Percentiles rank a stretch among this genome's conserved stretches.
phyloP scores from a whole-genome alignment of 495 filamentous ascomycete species.

The Penicillium desertorum region DNA sequence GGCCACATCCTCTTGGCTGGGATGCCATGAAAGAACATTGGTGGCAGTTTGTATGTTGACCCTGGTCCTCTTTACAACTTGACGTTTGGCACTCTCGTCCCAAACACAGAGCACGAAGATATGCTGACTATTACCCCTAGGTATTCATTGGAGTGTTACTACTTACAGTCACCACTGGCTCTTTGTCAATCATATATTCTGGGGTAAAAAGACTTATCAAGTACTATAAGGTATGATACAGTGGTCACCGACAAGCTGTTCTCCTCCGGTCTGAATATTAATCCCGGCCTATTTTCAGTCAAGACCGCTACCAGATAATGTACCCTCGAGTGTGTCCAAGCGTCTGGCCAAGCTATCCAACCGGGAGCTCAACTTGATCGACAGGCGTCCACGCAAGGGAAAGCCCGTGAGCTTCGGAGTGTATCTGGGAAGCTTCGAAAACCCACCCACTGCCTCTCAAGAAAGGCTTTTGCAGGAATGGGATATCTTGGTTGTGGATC shows the following conservation, averaged over 20 bases:
- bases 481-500: conserved; percentile 51
- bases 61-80: conserved; percentile 10
- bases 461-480: conserved; percentile 40
- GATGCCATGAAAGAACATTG: conserved; percentile 37
- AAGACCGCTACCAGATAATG: conserved; percentile 26
- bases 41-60: conserved; percentile 46
- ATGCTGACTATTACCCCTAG: conserved; percentile 26
- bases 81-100: background rate
- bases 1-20: conserved; percentile 36
- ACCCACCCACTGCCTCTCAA: conserved; percentile 35
- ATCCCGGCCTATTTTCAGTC: conserved; percentile 21
- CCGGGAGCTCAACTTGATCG: conserved; percentile 26
- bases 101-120: background rate
- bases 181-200: conserved; percentile 36
- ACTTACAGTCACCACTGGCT: conserved; percentile 33
- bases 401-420: conserved; percentile 51
- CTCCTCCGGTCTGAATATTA: background rate
- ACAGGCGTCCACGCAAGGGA: conserved; percentile 11
- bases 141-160: conserved; percentile 42
- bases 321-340: conserved; percentile 31
- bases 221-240: conserved; percentile 36
- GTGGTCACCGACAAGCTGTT: background rate
- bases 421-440: conserved; percentile 46
- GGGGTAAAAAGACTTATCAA: conserved; percentile 17
- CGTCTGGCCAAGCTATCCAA: conserved; percentile 31